Evolutionary conservation across 176 grass and related monocot species (phyloP).

Genomic region (Carex pumila): DNA sequence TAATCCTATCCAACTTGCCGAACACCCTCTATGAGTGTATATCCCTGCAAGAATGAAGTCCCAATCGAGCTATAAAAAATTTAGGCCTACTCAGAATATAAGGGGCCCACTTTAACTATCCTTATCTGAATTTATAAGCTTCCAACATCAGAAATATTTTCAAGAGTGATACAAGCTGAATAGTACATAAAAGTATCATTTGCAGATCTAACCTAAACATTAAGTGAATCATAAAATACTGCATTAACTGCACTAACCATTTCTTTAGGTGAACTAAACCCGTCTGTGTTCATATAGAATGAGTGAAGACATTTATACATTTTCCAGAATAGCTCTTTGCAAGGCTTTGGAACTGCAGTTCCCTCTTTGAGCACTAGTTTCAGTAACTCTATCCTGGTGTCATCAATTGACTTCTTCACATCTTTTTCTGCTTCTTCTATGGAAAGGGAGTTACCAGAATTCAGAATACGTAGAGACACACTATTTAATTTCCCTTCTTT

Average conservation of each 20-base stretch:
- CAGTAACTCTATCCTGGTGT: conserved; percentile 41
- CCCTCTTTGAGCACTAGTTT: conserved; percentile 40
- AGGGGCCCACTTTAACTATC: too few species aligned
- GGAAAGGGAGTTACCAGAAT: conserved; percentile 30
- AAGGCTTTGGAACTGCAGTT: conserved; percentile 48
- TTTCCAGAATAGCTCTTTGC: conserved; percentile 85
- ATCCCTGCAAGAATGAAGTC: too few species aligned
- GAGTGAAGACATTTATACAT: conserved; percentile 58
- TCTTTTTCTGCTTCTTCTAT: conserved; percentile 25
- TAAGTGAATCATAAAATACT: conserved; percentile 39
- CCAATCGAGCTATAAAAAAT: too few species aligned
- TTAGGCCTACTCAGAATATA: too few species aligned
- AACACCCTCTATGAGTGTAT: too few species aligned
- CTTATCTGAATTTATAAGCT: not conserved
- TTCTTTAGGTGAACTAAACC: conserved; percentile 61
- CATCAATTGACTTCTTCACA: conserved; percentile 18
- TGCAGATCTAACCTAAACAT: not conserved
- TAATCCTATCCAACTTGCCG: too few species aligned
- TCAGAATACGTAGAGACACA: conserved; percentile 28
- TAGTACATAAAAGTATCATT: not conserved
- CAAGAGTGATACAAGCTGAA: not conserved
- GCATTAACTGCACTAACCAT: conserved; percentile 58
- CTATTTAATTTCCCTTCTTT: conserved; percentile 57
- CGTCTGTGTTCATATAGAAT: conserved; percentile 65
- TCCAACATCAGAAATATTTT: not conserved